Base-by-base conservation (phyloP, 768 basidiomycete species). In the Lentinula sp. region DNA sequence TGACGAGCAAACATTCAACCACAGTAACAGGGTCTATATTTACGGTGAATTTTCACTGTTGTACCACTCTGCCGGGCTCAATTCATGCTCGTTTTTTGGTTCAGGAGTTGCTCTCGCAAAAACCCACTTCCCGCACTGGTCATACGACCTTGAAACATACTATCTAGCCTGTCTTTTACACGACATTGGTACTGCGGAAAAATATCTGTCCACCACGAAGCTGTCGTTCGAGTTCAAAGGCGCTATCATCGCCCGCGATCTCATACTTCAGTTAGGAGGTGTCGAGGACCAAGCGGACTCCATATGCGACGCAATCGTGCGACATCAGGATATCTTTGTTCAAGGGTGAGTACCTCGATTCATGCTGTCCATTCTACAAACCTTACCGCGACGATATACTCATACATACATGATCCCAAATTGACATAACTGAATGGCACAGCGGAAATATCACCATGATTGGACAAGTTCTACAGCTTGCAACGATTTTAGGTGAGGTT, bases 181-280 rank as follows among this genome's bases (percentile, higher is more conserved):
- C 64, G 82, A 83, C 64, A 78, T 83, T 50, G 82, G 81, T 49
- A 79, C 79, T 3, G 79, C 78, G 5, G 74, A 80, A 50, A 71
- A 70, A 23, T 82, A 77, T 65, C 71, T 81, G 50, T 63, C 75
- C n/a, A 80, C 76, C 28, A 83, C 82, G n/a, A 81, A 81, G 62
- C 70, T 83, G 69, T 80, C 78, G 13, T 83, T 84, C 65, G 83
- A 84, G 69, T 82, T 81, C 72, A 80, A 80, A 66, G 80, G 82
- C 51, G 82, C 75, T 18, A 79, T 83, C 57, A 74, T 82, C 11
- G 82, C 80, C 39, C 76, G 80, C 35, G 78, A 82, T 56, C 70
- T 78, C 43, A 78, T 83, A 45, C 66, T 80, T 23, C 65, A 75
- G 32, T 67, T 70, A 4, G 77, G 76, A 1, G 79, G 78, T 11